Evolutionary conservation across 2,329 filamentous ascomycete genomes (phyloP).

Genomic region (Dactylellina sp.): DNA sequence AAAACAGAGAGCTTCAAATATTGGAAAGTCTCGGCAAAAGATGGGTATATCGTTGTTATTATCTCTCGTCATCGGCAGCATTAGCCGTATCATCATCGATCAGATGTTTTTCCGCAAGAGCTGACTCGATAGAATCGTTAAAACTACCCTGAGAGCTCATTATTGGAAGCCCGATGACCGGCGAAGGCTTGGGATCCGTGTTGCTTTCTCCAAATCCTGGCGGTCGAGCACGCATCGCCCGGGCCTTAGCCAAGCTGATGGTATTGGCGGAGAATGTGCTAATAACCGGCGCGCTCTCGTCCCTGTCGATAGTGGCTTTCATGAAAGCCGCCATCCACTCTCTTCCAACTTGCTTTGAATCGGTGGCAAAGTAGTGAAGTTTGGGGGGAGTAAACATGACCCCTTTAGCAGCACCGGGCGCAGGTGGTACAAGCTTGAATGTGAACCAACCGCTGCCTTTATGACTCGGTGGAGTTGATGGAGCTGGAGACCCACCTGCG

Average conservation of each 20-base stretch:
- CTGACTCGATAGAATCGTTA: conserved; percentile 56
- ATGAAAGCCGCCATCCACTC: conserved; percentile 98
- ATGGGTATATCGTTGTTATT: conserved; percentile 9
- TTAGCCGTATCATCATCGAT: conserved; percentile 52
- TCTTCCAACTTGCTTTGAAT: conserved; percentile 85
- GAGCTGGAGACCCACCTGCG: conserved; percentile 3
- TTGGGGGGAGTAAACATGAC: conserved; percentile 98
- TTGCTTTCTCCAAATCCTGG: conserved; percentile 68
- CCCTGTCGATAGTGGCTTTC: conserved; percentile 98
- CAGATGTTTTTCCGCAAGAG: conserved; percentile 49
- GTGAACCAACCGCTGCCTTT: conserved; percentile 83
- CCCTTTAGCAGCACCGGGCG: conserved; percentile 84
- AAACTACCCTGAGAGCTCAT: conserved; percentile 56
- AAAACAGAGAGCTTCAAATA: conserved; percentile 4
- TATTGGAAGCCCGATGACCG: conserved; percentile 42
- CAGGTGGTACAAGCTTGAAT: conserved; percentile 95
- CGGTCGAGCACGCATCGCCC: conserved; percentile 86
- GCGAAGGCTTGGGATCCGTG: conserved; percentile 35
- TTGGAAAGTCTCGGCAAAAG: background rate
- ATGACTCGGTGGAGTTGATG: conserved; percentile 63
- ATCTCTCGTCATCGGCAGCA: conserved; percentile 52
- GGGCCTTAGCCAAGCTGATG: conserved; percentile 88
- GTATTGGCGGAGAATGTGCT: conserved; percentile 98
- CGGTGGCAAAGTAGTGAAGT: conserved; percentile 96
- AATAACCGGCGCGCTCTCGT: conserved; percentile 80